Evolutionary conservation across 176 grass and related monocot genomes (phyloP).

Genomic region (Eragrostis nindensis): DNA sequence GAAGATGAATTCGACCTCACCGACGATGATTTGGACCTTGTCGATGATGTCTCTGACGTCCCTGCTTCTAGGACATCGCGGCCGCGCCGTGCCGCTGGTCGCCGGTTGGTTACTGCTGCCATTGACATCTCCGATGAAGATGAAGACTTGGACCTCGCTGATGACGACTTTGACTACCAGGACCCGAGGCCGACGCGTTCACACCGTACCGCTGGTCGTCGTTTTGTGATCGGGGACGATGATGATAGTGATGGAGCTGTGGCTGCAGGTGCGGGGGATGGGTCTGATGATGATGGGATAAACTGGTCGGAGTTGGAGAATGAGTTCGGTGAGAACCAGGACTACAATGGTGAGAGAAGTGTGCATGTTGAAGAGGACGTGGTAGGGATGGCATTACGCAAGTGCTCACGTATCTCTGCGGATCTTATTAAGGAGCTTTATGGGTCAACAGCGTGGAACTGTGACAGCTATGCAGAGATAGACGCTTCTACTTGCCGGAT

Average conservation of each 20-base stretch:
- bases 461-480: constrained; percentile 74
- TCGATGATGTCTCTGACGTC: not conserved
- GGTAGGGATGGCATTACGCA: constrained; percentile 78
- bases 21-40: not conserved
- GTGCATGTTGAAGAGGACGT: constrained; percentile 45
- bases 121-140: constrained; percentile 62
- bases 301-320: constrained; percentile 76
- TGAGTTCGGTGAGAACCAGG: constrained; percentile 52
- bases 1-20: constrained; percentile 35
- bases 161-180: constrained; percentile 46
- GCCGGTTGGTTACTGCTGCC: constrained; percentile 52
- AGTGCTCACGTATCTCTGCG: constrained; percentile 75
- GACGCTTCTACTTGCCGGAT: constrained; percentile 74
- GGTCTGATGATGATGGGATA: constrained; percentile 55
- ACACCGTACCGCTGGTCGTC: constrained; percentile 37
- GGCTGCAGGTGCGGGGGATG: constrained; percentile 28
- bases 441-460: constrained; percentile 56
- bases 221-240: constrained; percentile 68
- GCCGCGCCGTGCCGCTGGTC: constrained; percentile 14
- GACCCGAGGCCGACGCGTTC: constrained; percentile 27
- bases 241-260: constrained; percentile 63
- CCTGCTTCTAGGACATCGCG: constrained; percentile 21
- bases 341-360: constrained; percentile 34
- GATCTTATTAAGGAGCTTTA: constrained; percentile 62
- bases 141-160: constrained; percentile 43